Conservation (phyloP, 495 filamentous ascomycete species). For the Evernia prunastri region DNA sequence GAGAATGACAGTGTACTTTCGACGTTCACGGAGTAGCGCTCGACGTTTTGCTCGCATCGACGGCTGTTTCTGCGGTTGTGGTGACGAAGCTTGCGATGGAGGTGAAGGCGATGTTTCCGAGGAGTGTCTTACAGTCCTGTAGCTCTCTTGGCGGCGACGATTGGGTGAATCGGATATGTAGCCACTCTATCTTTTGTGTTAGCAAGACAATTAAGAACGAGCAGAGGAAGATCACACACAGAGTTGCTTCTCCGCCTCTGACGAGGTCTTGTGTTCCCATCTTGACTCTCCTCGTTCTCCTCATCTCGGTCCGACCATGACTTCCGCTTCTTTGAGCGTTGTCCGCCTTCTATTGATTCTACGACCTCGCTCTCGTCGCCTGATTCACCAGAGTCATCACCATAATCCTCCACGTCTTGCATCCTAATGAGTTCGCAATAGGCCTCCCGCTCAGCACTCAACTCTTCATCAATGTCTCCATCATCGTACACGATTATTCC, state of each 20-base stretch:
- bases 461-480: conserved; percentile 89
- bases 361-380: conserved; percentile 35
- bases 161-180: conserved; percentile 46
- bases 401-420: conserved; percentile 78
- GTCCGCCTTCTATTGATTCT: conserved; percentile 26
- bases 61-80: conserved; percentile 53
- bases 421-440: conserved; percentile 78
- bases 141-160: conserved; percentile 33
- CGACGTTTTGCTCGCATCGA: conserved; percentile 64
- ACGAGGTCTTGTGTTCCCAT: conserved; percentile 60
- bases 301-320: conserved; percentile 72
- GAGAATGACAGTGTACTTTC: conserved; percentile 66
- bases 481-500: conserved; percentile 92
- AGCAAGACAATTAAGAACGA: neutral
- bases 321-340: conserved; percentile 64
- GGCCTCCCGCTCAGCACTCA: conserved; percentile 65
- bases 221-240: conserved; percentile 40
- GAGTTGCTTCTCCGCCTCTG: conserved; percentile 83
- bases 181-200: conserved; percentile 46
- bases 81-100: conserved; percentile 47
- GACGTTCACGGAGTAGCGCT: conserved; percentile 64
- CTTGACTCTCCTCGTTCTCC: conserved; percentile 57
- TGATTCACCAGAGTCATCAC: conserved; percentile 43
- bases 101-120: conserved; percentile 41
- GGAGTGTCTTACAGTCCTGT: conserved; percentile 20